A percentile compares a stretch with the other conserved stretches of the same genome.
Conservation (phyloP, 73 alveolate species). For the Effrenium voratum region DNA sequence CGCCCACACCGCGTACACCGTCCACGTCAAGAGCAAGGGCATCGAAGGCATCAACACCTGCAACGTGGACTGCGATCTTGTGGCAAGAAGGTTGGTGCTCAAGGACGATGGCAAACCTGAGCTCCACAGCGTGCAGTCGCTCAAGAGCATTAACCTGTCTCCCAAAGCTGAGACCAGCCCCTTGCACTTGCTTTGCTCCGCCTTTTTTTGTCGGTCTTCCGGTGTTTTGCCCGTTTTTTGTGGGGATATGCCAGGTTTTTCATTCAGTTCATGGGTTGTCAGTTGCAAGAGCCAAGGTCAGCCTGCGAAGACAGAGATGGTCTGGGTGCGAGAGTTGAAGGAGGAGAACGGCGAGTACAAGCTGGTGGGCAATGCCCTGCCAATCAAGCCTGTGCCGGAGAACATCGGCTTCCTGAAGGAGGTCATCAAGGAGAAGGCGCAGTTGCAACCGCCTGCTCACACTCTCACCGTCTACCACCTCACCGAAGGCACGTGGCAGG, state of each 20-base stretch:
- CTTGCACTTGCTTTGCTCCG: neutral
- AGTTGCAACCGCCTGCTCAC: neutral
- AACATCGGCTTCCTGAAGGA: conserved; percentile 14
- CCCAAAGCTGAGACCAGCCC: neutral
- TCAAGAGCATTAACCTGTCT: neutral
- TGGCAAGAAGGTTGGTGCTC: conserved; percentile 80
- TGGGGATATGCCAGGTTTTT: neutral
- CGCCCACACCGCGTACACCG: conserved; percentile 72
- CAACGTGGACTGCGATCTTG: conserved; percentile 74
- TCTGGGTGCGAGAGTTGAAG: neutral
- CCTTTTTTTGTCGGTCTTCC: no score
- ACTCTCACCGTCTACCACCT: neutral
- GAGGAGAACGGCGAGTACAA: conserved; percentile 17
- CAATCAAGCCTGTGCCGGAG: neutral
- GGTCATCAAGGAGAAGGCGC: neutral
- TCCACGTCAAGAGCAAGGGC: conserved; percentile 84
- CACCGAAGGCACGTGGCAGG: conserved; percentile 7
- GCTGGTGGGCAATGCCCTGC: conserved; percentile 12
- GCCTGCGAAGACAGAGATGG: conserved; percentile 10
- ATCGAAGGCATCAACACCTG: conserved; percentile 50
- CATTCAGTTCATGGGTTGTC: neutral
- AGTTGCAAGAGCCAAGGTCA: neutral
- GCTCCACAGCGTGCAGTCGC: neutral
- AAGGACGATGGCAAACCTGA: conserved; percentile 82
- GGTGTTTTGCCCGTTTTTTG: neutral